Evolutionary conservation across 257 asterid genomes (phyloP).

Genomic region (Lycium barbarum): DNA sequence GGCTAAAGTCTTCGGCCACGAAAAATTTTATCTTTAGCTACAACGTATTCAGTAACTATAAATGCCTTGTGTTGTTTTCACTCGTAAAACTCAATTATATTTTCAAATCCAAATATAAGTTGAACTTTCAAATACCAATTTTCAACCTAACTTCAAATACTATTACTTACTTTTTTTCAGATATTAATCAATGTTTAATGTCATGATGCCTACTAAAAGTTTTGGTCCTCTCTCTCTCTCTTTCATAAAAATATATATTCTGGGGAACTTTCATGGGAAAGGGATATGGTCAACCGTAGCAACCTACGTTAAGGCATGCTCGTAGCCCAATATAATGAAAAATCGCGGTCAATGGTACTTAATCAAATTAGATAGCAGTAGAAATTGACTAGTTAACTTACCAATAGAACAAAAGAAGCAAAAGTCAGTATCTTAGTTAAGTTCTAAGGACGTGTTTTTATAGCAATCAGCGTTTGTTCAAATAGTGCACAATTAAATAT

Average conservation of each 20-base stretch:
- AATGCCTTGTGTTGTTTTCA: background rate
- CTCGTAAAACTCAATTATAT: background rate
- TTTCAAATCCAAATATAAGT: background rate
- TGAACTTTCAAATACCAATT: background rate
- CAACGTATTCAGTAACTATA: background rate
- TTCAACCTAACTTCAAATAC: background rate
- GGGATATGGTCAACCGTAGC: background rate
- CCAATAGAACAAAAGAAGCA: too few relatives aligned
- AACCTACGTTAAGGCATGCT: background rate
- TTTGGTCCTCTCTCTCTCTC: too few relatives aligned
- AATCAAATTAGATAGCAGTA: background rate
- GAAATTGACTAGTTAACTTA: background rate
- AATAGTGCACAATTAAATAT: background rate
- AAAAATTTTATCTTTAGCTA: background rate
- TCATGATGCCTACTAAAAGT: too few relatives aligned
- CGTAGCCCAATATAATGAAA: background rate
- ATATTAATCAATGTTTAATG: background rate
- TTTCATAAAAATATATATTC: too few relatives aligned
- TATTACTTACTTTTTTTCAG: background rate
- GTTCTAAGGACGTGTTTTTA: background rate
- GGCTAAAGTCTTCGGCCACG: background rate
- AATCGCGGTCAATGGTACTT: background rate
- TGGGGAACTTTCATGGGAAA: background rate
- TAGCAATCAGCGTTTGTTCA: background rate
- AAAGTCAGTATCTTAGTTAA: background rate